Evolutionary conservation across 805 yeast genomes (phyloP).

Genomic region (Maudiozyma bulderi): DNA sequence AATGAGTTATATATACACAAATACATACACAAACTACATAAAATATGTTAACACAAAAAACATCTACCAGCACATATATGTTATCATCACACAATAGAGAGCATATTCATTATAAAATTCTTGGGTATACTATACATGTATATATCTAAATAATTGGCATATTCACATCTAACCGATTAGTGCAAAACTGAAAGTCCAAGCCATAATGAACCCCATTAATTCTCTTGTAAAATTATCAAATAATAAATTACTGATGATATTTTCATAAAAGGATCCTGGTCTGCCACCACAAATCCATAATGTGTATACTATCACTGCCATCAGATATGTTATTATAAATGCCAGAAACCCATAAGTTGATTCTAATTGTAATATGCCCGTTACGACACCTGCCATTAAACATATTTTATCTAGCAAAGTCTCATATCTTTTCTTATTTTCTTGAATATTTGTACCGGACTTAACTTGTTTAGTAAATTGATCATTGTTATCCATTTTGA

Average conservation of each 20-base stretch:
- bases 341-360: constrained; percentile 39
- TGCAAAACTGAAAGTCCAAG: constrained; percentile 50
- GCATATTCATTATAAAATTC: no score
- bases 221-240: constrained; percentile 39
- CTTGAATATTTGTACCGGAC: constrained; percentile 12
- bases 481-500: constrained; percentile 3
- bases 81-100: no score
- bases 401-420: constrained; percentile 39
- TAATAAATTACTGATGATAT: constrained; percentile 34
- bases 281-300: constrained; percentile 28
- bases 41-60: no score
- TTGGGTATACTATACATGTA: no score
- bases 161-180: constrained; percentile 27
- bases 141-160: no score
- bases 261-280: constrained; percentile 32
- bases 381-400: constrained; percentile 41
- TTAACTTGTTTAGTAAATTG: constrained; percentile 8
- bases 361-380: constrained; percentile 46
- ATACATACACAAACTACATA: background rate
- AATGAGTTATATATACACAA: background rate
- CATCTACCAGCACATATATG: no score
- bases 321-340: constrained; percentile 31
- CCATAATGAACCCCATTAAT: constrained; percentile 43
- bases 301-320: constrained; percentile 28
- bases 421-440: constrained; percentile 19